Evolutionary conservation across 305 asterid species (phyloP).

Genomic region (Fraxinus platypoda): DNA sequence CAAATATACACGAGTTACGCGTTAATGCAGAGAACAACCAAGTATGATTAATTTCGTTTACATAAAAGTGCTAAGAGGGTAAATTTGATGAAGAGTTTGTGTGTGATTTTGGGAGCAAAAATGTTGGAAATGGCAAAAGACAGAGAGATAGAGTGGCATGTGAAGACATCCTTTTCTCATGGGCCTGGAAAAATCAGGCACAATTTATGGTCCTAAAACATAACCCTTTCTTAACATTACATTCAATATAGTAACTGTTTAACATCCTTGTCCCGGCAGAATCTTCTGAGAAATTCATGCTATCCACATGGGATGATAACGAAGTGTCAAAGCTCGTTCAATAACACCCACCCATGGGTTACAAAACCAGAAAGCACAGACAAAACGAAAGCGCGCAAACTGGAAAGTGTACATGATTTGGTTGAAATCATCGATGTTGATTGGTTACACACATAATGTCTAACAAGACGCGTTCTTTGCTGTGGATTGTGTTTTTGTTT

Average conservation of each 20-base stretch:
- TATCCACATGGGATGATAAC: conserved; percentile 48
- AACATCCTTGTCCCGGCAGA: conserved; percentile 52
- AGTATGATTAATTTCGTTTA: no score
- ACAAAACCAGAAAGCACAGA: background rate
- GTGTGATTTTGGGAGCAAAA: conserved; percentile 25
- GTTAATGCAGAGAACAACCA: background rate
- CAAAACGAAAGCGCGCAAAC: background rate
- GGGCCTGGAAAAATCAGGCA: conserved; percentile 60
- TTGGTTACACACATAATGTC: background rate
- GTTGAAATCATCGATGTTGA: background rate
- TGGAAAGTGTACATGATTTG: background rate
- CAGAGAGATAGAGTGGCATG: conserved; percentile 14
- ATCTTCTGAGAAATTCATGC: conserved; percentile 43
- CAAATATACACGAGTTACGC: background rate
- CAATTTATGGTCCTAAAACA: conserved; percentile 42
- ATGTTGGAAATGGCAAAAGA: conserved; percentile 29
- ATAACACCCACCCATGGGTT: background rate
- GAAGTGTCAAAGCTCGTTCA: conserved; percentile 25
- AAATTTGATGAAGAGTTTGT: conserved; percentile 22
- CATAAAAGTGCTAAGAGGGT: conserved; percentile 5
- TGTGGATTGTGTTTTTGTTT: background rate
- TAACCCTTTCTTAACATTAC: conserved; percentile 29
- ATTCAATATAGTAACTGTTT: conserved; percentile 53
- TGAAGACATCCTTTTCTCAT: conserved; percentile 41
- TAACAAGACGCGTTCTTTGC: background rate